Percentiles rank a stretch among this genome's conserved stretches.
These are phyloP conservation scores for Xenoacremonium recifei DNA, from an alignment of 2,329 filamentous ascomycete genomes.

Conservation along the genomic window DNA sequence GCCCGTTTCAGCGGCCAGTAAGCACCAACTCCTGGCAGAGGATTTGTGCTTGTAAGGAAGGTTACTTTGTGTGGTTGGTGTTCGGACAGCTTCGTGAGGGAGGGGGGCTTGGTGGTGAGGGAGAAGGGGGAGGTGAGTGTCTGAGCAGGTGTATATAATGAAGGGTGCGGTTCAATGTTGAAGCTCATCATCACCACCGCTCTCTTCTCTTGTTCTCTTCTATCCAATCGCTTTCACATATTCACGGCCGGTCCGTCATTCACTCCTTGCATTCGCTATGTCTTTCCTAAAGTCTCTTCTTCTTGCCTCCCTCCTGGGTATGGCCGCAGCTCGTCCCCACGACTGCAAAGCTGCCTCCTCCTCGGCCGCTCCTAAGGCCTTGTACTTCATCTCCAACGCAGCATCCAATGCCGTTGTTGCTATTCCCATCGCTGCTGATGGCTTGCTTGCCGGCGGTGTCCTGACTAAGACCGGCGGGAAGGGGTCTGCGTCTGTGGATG, in stretches of 20 bases:
- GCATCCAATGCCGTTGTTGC: constrained; percentile 48
- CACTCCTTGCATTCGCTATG: neutral
- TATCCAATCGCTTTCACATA: neutral
- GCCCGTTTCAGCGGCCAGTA: no score
- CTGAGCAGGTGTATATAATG: neutral
- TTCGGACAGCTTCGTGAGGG: no score
- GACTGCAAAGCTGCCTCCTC: neutral
- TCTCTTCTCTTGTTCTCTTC: neutral
- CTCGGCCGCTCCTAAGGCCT: constrained; percentile 35
- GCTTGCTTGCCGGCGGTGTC: constrained; percentile 42
- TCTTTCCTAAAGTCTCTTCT: constrained; percentile 17
- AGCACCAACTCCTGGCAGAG: no score
- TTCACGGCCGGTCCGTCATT: constrained; percentile 1
- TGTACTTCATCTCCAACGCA: constrained; percentile 58
- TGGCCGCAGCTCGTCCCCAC: neutral
- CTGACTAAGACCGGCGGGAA: constrained; percentile 46
- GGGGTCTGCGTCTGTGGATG: constrained; percentile 41
- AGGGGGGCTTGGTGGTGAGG: no score
- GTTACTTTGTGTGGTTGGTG: no score
- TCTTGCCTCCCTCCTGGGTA: neutral
- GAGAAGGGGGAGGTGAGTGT: neutral
- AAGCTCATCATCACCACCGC: neutral
- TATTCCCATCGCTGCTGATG: constrained; percentile 45
- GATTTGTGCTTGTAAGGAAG: no score
- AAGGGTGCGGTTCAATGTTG: neutral